phyloP scores from a whole-genome alignment of 2,329 filamentous ascomycete species.

The Nectriaceae sp. region DNA sequence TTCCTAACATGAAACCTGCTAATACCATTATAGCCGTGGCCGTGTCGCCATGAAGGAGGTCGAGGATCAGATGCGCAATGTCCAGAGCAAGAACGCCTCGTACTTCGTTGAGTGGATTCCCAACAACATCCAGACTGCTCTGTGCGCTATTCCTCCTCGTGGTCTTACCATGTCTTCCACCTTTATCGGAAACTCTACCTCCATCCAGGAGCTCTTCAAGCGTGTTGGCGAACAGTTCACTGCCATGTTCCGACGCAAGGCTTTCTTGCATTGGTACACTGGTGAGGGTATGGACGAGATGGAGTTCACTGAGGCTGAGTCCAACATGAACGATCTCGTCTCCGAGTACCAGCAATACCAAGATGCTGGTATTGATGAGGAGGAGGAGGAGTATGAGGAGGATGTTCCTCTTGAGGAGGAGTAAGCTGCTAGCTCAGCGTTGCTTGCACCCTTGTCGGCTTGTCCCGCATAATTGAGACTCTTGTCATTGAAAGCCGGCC shows the following conservation, averaged over 20 bases:
- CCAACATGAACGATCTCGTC: constrained; percentile 99
- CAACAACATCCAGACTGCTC: constrained; percentile 99
- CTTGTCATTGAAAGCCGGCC: constrained; percentile 24
- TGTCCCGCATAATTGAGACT: constrained; percentile 5
- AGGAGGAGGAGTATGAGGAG: constrained; percentile 93
- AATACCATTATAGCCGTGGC: constrained; percentile 67
- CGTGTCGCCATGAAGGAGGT: constrained; percentile 99
- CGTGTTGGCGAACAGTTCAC: constrained; percentile 99
- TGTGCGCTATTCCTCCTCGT: constrained; percentile 97
- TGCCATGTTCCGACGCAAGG: constrained; percentile 99
- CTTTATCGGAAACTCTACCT: constrained; percentile 98
- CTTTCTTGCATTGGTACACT: constrained; percentile 99
- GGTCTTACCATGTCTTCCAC: constrained; percentile 99
- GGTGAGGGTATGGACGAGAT: constrained; percentile 99
- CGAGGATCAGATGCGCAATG: constrained; percentile 99
- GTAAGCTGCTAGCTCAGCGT: constrained; percentile 22
- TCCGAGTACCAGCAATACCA: constrained; percentile 99
- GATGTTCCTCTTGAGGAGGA: constrained; percentile 72
- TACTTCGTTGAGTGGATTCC: constrained; percentile 99
- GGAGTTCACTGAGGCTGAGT: constrained; percentile 99
- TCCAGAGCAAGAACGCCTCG: constrained; percentile 99
- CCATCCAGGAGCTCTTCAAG: constrained; percentile 99
- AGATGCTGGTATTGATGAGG: constrained; percentile 96
- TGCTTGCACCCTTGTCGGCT: constrained; percentile 7
- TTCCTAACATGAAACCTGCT: constrained; percentile 2